Base-by-base conservation (phyloP, 148 eudicot genomes). In the Linanthus parryae region DNA sequence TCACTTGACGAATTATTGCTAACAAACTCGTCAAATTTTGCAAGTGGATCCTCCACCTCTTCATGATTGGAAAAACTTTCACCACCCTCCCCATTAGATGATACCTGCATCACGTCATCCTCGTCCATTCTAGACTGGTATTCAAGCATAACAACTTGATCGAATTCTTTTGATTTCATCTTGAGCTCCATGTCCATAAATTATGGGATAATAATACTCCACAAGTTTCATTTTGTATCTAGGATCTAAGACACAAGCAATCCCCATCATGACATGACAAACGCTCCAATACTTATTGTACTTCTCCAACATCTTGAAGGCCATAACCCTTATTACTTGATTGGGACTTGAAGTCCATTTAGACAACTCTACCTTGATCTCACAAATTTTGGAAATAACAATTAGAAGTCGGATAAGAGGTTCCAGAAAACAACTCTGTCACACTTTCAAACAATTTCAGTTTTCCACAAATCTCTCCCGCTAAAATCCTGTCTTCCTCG, bases 401-500 rank as follows among this genome's bases (percentile, higher is more conserved):
- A 61, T 56, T 68, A 15, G 53, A 8, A 20, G 23, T 16, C 5
- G 20, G 40, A 38, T 43, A 48, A 11, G 4, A 28, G 11, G 7
- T 47, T 0, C 22, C 28, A 23, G 39, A 56, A 56, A 48, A 10
- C 24, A 21, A 6, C 31, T 35, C 57, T 24, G n/a, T 46, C 22
- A 39, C 27, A 22, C 36, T 35, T 7, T 44, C 15, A 48, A 53
- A 52, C 12, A 52, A 25, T 48, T 40, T 23, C 10, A 67, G 18
- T 37, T 19, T 67, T 12, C 46, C 48, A 29, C 48, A 61, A 8
- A 61, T 23, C 23, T 33, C 44, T 19, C 4, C 14, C 2, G 36
- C 57, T 14, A 55, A 24, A 3, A 22, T 30, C 58, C 67, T 56
- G n/a, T 68, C 67, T 1, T 45, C 46, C 31, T 41, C 20, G 16